Conservation (phyloP, 805 yeast species). For the Kregervanrija pseudodelftensis region DNA sequence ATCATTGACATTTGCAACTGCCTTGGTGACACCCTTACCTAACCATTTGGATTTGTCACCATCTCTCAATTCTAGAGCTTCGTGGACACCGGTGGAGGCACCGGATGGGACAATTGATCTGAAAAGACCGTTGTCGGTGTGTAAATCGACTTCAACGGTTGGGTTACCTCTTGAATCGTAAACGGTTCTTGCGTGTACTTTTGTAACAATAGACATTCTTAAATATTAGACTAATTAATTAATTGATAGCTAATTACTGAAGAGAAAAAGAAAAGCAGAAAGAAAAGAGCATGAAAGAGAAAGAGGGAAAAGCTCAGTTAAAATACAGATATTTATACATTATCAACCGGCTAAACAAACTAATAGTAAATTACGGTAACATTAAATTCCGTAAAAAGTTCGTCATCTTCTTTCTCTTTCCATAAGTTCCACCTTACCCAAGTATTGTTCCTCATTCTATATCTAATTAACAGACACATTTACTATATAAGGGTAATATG, state of each 20-base stretch:
- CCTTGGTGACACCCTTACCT: conserved; percentile 98
- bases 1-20: conserved; percentile 92
- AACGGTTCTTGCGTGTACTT: conserved; percentile 91
- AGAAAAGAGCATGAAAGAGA: too few relatives aligned
- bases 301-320: too few relatives aligned
- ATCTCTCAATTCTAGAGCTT: conserved; percentile 97
- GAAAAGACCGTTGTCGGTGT: conserved; percentile 90
- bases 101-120: conserved; percentile 99
- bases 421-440: too few relatives aligned
- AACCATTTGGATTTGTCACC: conserved; percentile 96
- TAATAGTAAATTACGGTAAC: too few relatives aligned
- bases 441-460: too few relatives aligned
- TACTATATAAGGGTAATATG: too few relatives aligned
- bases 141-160: conserved; percentile 96
- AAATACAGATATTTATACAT: too few relatives aligned
- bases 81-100: conserved; percentile 98
- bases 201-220: conserved; percentile 54
- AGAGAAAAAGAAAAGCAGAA: too few relatives aligned
- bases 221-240: background rate
- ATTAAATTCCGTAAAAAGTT: too few relatives aligned
- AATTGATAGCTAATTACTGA: background rate
- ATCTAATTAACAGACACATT: too few relatives aligned
- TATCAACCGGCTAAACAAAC: too few relatives aligned
- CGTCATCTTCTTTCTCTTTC: too few relatives aligned
- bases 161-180: conserved; percentile 99